phyloP scores from a whole-genome alignment of 2,329 filamentous ascomycete genomes.

The Phoma sp. region DNA sequence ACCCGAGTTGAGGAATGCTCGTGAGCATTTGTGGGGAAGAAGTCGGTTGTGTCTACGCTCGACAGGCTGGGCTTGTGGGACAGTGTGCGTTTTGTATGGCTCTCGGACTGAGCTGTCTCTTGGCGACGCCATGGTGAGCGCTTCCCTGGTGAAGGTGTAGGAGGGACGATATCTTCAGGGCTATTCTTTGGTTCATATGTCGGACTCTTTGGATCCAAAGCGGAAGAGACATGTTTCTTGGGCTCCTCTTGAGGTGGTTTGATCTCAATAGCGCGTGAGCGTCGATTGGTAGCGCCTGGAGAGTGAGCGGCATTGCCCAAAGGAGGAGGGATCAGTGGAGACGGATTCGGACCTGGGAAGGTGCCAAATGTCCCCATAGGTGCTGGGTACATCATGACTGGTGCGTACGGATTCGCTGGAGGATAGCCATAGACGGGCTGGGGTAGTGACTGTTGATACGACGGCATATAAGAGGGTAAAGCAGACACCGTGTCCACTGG shows the following conservation, averaged over 20 bases:
- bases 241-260: constrained; percentile 43
- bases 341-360: constrained; percentile 27
- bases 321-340: constrained; percentile 28
- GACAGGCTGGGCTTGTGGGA: constrained; percentile 47
- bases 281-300: constrained; percentile 43
- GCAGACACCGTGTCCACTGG: constrained; percentile 11
- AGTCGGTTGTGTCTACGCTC: constrained; percentile 50
- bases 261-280: constrained; percentile 50
- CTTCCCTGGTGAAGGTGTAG: constrained; percentile 45
- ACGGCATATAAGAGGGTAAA: constrained; percentile 28
- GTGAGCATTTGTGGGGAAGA: constrained; percentile 50
- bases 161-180: constrained; percentile 25
- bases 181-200: constrained; percentile 44
- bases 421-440: constrained; percentile 35
- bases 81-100: constrained; percentile 22
- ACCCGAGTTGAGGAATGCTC: constrained; percentile 48
- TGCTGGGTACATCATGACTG: constrained; percentile 38
- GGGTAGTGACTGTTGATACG: constrained; percentile 33
- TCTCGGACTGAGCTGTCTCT: constrained; percentile 21
- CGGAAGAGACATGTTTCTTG: constrained; percentile 33
- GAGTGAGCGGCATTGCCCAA: constrained; percentile 27
- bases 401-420: constrained; percentile 27
- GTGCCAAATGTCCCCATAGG: constrained; percentile 27
- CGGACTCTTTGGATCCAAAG: constrained; percentile 49
- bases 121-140: constrained; percentile 34